Conservation (phyloP, 129 eudicot genomes). For the Ambrosia trifida region DNA sequence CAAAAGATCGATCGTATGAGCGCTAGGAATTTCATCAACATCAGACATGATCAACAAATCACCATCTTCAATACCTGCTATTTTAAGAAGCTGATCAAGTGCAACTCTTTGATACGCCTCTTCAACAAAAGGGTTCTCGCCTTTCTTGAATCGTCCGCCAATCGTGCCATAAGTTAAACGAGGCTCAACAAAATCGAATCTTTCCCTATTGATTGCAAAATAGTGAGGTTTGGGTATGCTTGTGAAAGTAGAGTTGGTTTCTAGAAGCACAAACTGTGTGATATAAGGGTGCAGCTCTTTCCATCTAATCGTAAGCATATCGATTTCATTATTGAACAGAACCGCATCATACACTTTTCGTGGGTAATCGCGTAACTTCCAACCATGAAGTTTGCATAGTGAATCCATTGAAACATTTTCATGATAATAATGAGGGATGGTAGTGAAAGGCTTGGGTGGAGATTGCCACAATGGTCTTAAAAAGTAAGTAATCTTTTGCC, state of each 20-base stretch:
- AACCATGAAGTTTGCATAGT: conserved; percentile 72
- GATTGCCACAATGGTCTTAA: conserved; percentile 73
- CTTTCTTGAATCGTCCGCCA: conserved; percentile 63
- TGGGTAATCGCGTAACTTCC: conserved; percentile 66
- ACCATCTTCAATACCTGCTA: conserved; percentile 74
- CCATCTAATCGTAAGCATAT: conserved; percentile 78
- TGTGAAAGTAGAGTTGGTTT: conserved; percentile 73
- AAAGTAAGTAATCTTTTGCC: conserved; percentile 64
- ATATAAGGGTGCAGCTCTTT: conserved; percentile 67
- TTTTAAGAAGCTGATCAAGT: conserved; percentile 59
- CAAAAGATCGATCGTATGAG: conserved; percentile 66
- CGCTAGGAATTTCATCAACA: conserved; percentile 76
- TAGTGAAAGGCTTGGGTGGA: conserved; percentile 67
- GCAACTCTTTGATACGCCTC: conserved; percentile 74
- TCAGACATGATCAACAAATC: conserved; percentile 78
- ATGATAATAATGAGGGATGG: conserved; percentile 64
- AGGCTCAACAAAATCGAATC: conserved; percentile 56
- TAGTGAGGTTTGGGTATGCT: conserved; percentile 62
- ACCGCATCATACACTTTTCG: conserved; percentile 75
- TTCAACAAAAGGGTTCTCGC: conserved; percentile 76
- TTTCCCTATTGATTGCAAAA: conserved; percentile 45
- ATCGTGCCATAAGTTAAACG: conserved; percentile 65
- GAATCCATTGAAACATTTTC: conserved; percentile 62
- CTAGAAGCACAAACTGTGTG: conserved; percentile 69
- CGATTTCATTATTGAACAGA: conserved; percentile 68